Evolutionary conservation across 352 stramenopile genomes (phyloP), one percentile per base, ranked within the genome.

Genomic region (Globisporangium yorkense): DNA sequence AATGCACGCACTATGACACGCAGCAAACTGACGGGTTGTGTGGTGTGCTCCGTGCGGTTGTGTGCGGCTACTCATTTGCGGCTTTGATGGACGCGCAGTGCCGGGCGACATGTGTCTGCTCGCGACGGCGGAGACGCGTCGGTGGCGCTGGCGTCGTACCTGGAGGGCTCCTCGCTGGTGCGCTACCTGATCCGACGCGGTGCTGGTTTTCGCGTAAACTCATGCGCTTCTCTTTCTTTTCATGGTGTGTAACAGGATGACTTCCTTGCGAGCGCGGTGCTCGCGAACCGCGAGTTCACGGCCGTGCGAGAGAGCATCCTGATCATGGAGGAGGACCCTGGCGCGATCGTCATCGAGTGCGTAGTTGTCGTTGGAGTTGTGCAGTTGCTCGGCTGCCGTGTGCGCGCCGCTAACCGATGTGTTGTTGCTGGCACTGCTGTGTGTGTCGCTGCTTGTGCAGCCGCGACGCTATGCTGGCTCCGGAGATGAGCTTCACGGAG

Each of bases 401-500:
- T 37, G 21, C 33, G 49, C 9, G 12, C 16, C 40, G 39, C 27
- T 31, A n/a, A 37, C 31, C 7, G 12, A 20, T 33, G 24, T 8
- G 27, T 44, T 12, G n/a, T 37, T 27, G 21, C 10, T 43, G n/a
- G 53, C 8, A 15, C 13, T 21, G 40, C 18, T n/a, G 5, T 12
- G 40, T 45, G 40, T 6, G 13, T 18, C 40, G 40, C n/a, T 24
- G 3, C 15, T 21, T 13, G 33, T 57, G 18, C 54, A 92, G 84
- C 43, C 74, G 74, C 27, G 68, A 80, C 39, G 75, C 79, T 35
- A 68, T 73, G 33, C 55, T 82, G 37, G 61, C 87, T 46, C 79
- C 86, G 0, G 77, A 89, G 66, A 96, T 97, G 81, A 83, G 73
- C 47, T 99, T 99, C 63, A 70, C 88, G 18, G 93, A 98, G 69